Evolutionary conservation across 805 yeast species (phyloP).

Genomic region (Candida verbasci): DNA sequence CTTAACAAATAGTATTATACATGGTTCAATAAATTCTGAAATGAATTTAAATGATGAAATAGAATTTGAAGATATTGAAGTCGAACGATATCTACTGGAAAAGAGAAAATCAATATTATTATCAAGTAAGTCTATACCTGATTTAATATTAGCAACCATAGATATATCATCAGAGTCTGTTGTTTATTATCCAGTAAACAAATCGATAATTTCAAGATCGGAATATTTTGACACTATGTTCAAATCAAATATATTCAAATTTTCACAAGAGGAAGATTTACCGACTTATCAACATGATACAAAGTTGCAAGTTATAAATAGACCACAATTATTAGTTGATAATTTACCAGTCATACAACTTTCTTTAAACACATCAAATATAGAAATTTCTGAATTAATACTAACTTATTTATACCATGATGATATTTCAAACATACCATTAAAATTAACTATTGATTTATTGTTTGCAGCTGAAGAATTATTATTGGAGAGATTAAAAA

Average conservation of each 20-base stretch:
- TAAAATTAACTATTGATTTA: slow-evolving; percentile 49
- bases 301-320: slow-evolving; percentile 9
- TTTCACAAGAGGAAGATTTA: slow-evolving; percentile 11
- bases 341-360: slow-evolving; percentile 27
- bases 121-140: slow-evolving; percentile 34
- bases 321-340: slow-evolving; percentile 12
- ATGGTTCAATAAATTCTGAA: slow-evolving; percentile 10
- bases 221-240: slow-evolving; percentile 66
- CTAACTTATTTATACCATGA: slow-evolving; percentile 60
- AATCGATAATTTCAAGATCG: slow-evolving; percentile 55
- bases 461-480: slow-evolving; percentile 57
- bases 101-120: slow-evolving; percentile 20
- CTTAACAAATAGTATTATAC: slow-evolving; percentile 19
- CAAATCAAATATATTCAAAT: slow-evolving; percentile 34
- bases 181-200: slow-evolving; percentile 57
- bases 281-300: slow-evolving; percentile 12
- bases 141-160: slow-evolving; percentile 40
- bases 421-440: slow-evolving; percentile 44
- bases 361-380: slow-evolving; percentile 15
- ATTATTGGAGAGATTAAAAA: slow-evolving; percentile 58
- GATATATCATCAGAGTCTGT: slow-evolving; percentile 21
- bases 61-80: slow-evolving; percentile 28
- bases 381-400: slow-evolving; percentile 44
- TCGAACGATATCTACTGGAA: slow-evolving; percentile 12
- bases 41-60: slow-evolving; percentile 18